Evolutionary conservation across 225 moss, liverwort and hornwort genomes (phyloP).

Genomic region (Climacium dendroides): DNA sequence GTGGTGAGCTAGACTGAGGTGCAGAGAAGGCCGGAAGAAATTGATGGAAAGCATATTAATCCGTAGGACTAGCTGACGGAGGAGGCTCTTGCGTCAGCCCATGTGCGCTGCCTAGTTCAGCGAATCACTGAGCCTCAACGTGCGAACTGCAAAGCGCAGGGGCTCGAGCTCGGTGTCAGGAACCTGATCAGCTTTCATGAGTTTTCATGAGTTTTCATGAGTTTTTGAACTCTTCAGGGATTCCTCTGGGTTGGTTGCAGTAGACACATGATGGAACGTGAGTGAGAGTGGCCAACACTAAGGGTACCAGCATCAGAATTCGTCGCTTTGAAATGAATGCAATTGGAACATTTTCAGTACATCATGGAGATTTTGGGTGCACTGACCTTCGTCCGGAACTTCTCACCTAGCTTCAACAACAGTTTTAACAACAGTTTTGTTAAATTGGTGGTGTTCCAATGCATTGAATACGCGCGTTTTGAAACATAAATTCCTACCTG

Average conservation of each 20-base stretch:
- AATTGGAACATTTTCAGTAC: not conserved
- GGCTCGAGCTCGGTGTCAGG: not conserved
- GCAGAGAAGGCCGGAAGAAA: not conserved
- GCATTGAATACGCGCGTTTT: not conserved
- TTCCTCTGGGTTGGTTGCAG: not conserved
- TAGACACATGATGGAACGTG: not conserved
- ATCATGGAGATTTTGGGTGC: not conserved
- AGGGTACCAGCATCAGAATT: not conserved
- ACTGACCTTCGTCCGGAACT: not conserved
- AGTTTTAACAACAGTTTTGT: not conserved
- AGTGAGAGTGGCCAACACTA: not conserved
- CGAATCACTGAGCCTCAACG: not conserved
- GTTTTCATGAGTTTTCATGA: not conserved
- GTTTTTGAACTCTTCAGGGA: not conserved
- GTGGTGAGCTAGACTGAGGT: not conserved
- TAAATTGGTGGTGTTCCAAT: not conserved
- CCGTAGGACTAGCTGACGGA: not conserved
- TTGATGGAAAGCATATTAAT: not conserved
- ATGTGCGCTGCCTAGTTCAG: not conserved
- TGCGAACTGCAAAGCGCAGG: not conserved
- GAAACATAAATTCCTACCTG: not conserved
- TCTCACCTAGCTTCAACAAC: not conserved
- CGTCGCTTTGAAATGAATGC: not conserved
- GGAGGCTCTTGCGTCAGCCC: not conserved
- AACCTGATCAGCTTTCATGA: not conserved